Evolutionary conservation across 371 early-diverging fungal species (phyloP).

Genomic region (Mortierella sp.): DNA sequence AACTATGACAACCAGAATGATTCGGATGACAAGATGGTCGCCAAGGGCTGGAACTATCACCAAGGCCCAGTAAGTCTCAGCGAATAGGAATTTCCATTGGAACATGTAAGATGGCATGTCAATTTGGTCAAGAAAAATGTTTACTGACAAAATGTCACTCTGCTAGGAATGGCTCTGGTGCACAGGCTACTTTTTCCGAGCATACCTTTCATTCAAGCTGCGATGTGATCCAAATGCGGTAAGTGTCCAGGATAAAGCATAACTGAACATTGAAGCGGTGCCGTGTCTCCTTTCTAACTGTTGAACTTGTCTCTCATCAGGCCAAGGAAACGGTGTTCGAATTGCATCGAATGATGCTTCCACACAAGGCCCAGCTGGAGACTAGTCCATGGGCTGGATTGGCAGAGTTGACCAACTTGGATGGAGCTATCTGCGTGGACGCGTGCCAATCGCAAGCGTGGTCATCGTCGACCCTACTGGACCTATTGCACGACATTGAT

Average conservation of each 20-base stretch:
- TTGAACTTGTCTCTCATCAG: neutral
- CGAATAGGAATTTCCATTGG: too few relatives aligned
- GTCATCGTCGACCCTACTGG: conserved; percentile 85
- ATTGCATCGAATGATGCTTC: conserved; percentile 75
- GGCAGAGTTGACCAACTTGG: conserved; percentile 93
- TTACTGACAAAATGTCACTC: conserved; percentile 5
- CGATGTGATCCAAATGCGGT: conserved; percentile 39
- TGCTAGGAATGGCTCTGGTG: conserved; percentile 97
- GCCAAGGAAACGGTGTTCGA: conserved; percentile 43
- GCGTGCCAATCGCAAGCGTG: conserved; percentile 96
- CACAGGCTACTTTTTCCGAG: conserved; percentile 87
- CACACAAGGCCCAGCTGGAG: conserved; percentile 78
- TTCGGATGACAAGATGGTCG: conserved; percentile 79
- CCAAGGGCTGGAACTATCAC: conserved; percentile 97
- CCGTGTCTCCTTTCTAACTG: neutral
- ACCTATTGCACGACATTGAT: conserved; percentile 61
- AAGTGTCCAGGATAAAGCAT: conserved; percentile 1
- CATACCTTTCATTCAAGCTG: conserved; percentile 77
- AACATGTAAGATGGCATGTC: neutral
- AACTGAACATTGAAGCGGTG: neutral
- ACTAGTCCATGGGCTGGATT: conserved; percentile 85
- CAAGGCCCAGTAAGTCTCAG: conserved; percentile 79
- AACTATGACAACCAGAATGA: conserved; percentile 93
- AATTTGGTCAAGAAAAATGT: neutral
- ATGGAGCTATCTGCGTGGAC: conserved; percentile 84